phyloP scores from a whole-genome alignment of 169 alveolate genomes.

The Neospora caninum region DNA sequence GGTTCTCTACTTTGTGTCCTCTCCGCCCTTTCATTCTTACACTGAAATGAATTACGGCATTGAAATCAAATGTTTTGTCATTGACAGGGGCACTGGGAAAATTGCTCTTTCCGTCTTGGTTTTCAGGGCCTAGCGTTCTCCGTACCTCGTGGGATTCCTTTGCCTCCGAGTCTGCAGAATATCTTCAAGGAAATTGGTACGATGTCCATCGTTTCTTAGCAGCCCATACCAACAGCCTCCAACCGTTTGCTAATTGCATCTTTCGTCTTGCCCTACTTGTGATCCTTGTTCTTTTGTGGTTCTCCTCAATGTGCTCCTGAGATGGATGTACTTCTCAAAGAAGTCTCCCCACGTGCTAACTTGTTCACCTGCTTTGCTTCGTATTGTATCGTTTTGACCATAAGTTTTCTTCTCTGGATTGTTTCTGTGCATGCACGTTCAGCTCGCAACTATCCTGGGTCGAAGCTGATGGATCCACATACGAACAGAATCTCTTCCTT shows the following conservation, averaged over 20 bases:
- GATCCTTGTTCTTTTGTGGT: neutral
- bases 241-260: no score
- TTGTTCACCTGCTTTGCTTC: no score
- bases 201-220: conserved; percentile 74
- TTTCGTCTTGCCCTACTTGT: no score
- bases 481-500: neutral
- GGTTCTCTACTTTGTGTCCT: neutral
- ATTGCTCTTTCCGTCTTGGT: neutral
- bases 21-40: neutral
- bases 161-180: conserved; percentile 98
- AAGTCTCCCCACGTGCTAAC: no score
- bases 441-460: neutral
- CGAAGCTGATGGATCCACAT: neutral
- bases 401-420: neutral
- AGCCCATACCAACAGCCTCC: no score
- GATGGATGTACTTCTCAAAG: no score
- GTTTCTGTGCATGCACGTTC: neutral
- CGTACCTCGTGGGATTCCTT: conserved; percentile 92
- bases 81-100: neutral
- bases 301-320: neutral
- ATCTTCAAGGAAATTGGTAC: conserved; percentile 93
- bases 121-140: conserved; percentile 96
- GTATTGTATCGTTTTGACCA: neutral
- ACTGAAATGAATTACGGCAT: neutral
- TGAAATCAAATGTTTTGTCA: no score